These are phyloP conservation scores for Pseudomicrostroma phylloplanum DNA, from an alignment of 1,284 basidiomycete species.

Conservation along the genomic window DNA sequence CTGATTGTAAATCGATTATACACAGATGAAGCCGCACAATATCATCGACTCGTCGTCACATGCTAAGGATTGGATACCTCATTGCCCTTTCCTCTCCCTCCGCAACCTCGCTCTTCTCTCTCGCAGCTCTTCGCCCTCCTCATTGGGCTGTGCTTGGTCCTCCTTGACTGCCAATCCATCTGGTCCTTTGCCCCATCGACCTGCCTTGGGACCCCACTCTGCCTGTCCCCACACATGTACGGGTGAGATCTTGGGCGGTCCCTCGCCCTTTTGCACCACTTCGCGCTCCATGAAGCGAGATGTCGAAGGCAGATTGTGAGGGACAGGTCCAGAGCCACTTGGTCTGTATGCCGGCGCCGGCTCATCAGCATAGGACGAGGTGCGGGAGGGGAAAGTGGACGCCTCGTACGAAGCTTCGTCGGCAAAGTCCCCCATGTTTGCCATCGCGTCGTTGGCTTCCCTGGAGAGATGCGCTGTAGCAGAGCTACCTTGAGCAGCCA, in stretches of 20 bases:
- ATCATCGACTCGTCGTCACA: no score
- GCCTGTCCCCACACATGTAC: conserved; percentile 49
- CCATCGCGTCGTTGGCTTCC: conserved; percentile 10
- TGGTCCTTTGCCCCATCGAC: conserved; percentile 54
- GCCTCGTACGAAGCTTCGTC: conserved; percentile 28
- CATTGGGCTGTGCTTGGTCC: conserved; percentile 3
- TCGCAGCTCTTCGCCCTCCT: conserved; percentile 7
- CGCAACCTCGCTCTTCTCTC: conserved; percentile 11
- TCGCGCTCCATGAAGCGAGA: not conserved
- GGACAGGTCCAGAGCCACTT: not conserved
- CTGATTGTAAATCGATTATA: no score
- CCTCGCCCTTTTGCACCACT: conserved; percentile 9
- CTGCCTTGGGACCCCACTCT: conserved; percentile 56
- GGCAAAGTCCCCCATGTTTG: conserved; percentile 21
- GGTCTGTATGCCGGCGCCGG: not conserved
- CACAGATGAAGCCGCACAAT: no score
- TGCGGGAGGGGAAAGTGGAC: conserved; percentile 18
- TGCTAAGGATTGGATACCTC: no score
- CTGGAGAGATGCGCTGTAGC: conserved; percentile 8
- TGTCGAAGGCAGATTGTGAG: not conserved
- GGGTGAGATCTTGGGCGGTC: conserved; percentile 28
- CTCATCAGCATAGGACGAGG: not conserved
- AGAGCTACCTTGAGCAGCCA: conserved; percentile 17
- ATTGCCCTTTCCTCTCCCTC: conserved; percentile 4
- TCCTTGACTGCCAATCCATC: not conserved